A percentile compares a stretch with the other conserved stretches of the same genome.
Conservation (phyloP, 805 yeast genomes). For the Metschnikowia lunata region DNA sequence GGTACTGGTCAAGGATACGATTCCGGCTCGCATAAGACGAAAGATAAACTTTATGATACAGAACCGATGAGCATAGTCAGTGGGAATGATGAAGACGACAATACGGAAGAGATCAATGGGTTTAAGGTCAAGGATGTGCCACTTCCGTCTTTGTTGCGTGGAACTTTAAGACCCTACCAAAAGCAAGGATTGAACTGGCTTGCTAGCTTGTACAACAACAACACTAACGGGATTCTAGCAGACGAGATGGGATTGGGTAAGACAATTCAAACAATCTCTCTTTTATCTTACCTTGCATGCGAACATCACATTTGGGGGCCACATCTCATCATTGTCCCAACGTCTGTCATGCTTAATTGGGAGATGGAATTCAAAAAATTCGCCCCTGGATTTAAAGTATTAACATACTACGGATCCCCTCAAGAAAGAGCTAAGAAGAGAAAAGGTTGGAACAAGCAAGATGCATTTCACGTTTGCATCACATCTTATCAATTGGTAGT, state of each 20-base stretch:
- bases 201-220: constrained; percentile 85
- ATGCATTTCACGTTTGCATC: constrained; percentile 93
- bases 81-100: constrained; percentile 8
- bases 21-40: neutral
- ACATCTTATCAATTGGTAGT: constrained; percentile 97
- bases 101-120: constrained; percentile 37
- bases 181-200: constrained; percentile 97
- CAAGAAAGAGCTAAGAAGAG: constrained; percentile 94
- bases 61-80: constrained; percentile 6
- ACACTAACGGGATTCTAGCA: constrained; percentile 94
- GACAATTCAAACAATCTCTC: constrained; percentile 91
- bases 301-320: constrained; percentile 98
- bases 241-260: constrained; percentile 99
- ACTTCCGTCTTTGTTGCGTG: constrained; percentile 70
- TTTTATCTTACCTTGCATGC: constrained; percentile 84
- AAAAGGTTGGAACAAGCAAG: constrained; percentile 96
- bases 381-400: constrained; percentile 95
- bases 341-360: constrained; percentile 97
- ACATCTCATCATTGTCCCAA: constrained; percentile 93
- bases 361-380: constrained; percentile 98
- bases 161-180: constrained; percentile 84
- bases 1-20: constrained; percentile 1
- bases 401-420: constrained; percentile 95
- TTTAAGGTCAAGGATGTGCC: constrained; percentile 61
- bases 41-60: neutral